phyloP scores from a whole-genome alignment of 2,329 filamentous ascomycete genomes.

The Microcyclospora tardicrescens region DNA sequence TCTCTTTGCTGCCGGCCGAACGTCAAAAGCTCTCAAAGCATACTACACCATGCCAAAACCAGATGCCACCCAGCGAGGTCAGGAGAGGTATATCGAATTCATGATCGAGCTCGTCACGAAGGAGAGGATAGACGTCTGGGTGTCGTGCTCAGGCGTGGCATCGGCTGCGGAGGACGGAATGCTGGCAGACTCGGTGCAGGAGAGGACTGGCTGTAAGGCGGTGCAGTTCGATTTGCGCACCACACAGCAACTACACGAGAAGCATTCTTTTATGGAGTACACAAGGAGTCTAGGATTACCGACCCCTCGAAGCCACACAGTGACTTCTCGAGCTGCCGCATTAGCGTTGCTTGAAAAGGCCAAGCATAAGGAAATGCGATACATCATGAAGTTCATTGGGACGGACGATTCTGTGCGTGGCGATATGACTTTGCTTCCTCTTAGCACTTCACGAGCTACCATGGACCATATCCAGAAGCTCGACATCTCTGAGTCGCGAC shows the following conservation, averaged over 20 bases:
- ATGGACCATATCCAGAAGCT: conserved; percentile 42
- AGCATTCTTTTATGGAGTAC: conserved; percentile 51
- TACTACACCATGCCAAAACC: conserved; percentile 40
- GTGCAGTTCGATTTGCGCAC: conserved; percentile 49
- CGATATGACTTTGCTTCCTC: conserved; percentile 54
- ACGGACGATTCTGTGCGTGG: conserved; percentile 47
- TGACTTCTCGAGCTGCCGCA: conserved; percentile 42
- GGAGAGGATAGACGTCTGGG: conserved; percentile 58
- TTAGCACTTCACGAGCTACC: conserved; percentile 40
- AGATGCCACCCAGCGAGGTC: conserved; percentile 18
- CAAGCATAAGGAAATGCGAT: conserved; percentile 30
- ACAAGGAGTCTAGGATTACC: conserved; percentile 40
- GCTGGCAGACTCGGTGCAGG: conserved; percentile 49
- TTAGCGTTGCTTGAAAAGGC: conserved; percentile 37
- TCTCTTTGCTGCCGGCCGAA: conserved; percentile 38
- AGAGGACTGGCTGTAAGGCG: conserved; percentile 44
- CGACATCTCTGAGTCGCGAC: conserved; percentile 39
- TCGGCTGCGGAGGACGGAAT: conserved; percentile 53
- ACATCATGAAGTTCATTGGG: conserved; percentile 54
- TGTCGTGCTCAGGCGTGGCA: conserved; percentile 57
- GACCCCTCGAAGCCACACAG: conserved; percentile 32
- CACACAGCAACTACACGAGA: conserved; percentile 48
- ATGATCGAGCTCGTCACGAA: conserved; percentile 46
- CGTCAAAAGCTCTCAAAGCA: conserved; percentile 42
- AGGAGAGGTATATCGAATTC: conserved; percentile 41